phyloP scores from a whole-genome alignment of 192 early-diverging fungal genomes.

The Backusella mclennaniae region DNA sequence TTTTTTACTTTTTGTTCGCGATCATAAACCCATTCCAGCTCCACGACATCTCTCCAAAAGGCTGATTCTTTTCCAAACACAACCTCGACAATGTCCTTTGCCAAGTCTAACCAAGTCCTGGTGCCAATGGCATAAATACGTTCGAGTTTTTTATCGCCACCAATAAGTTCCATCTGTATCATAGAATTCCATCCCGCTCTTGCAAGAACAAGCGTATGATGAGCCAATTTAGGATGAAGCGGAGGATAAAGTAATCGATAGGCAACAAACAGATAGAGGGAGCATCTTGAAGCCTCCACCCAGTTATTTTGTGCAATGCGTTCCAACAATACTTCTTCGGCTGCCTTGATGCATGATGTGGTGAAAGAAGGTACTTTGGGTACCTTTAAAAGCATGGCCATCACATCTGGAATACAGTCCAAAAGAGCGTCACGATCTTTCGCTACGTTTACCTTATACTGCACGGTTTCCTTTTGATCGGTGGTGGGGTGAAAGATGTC shows the following conservation, averaged over 20 bases:
- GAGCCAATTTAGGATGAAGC: slow-evolving; percentile 18
- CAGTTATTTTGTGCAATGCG: slow-evolving; percentile 20
- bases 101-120: slow-evolving; percentile 23
- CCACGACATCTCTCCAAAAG: slow-evolving; percentile 28
- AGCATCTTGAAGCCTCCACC: slow-evolving; percentile 18
- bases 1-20: slow-evolving; percentile 27
- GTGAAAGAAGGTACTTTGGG: neutral
- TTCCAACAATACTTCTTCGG: neutral
- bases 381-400: neutral
- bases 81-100: slow-evolving; percentile 1
- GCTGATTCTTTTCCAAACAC: slow-evolving; percentile 20
- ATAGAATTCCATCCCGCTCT: slow-evolving; percentile 27
- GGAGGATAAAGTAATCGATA: slow-evolving; percentile 25
- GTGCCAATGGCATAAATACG: slow-evolving; percentile 20
- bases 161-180: slow-evolving; percentile 28
- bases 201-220: slow-evolving; percentile 17
- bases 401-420: neutral
- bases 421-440: neutral
- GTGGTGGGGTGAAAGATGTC: neutral
- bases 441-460: neutral
- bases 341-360: neutral
- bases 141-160: slow-evolving; percentile 17
- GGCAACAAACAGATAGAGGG: slow-evolving; percentile 15
- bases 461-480: neutral
- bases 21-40: slow-evolving; percentile 32